Evolutionary conservation across 192 early-diverging fungal genomes (phyloP), one percentile per base, ranked within the genome.

Genomic region (Coemansia asiatica): DNA sequence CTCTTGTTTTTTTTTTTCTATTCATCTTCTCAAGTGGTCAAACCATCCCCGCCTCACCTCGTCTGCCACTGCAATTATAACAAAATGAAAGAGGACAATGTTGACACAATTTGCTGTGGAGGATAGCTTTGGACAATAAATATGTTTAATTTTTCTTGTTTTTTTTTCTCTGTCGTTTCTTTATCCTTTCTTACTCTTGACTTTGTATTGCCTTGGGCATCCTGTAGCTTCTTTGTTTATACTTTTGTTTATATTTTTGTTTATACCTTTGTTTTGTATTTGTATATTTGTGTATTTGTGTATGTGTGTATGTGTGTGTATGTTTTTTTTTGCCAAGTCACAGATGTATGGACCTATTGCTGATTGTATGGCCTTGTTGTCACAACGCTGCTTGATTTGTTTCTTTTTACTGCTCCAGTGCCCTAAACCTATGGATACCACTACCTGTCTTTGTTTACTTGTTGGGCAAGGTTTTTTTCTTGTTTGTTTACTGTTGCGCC

Each of bases 401-500:
- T 56, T 21, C 1, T 26, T 29, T 26, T 29, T 56, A 29, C 54
- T 56, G 28, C 27, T 29, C n/a, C 10, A 4, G 27, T 29, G 26
- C 54, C 54, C 54, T 56, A 56, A 56, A 56, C 54, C 54, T 56
- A 31, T 56, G 54, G 54, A 56, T 56, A 56, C n/a, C 54, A 19
- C 54, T 29, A 3, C 16, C 40, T 21, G 40, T 18, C 35, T 35
- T 38, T 19, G 21, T 26, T 56, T 29, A 5, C 54, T 27, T 56
- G 40, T 13, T 44, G 40, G 5, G 5, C 16, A 21, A 1, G 26
- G 1, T 56, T 29, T 2, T 40, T 44, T 35, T 56, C 15, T 29
- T 8, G 8, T 29, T 15, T 19, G 12, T 31, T 56, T 56, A 56
- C 54, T 56, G 54, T 27, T 29, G 28, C 27, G 16, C 10, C 22